phyloP scores from a whole-genome alignment of 1,284 basidiomycete genomes.

The Fereydounia khargensis region DNA sequence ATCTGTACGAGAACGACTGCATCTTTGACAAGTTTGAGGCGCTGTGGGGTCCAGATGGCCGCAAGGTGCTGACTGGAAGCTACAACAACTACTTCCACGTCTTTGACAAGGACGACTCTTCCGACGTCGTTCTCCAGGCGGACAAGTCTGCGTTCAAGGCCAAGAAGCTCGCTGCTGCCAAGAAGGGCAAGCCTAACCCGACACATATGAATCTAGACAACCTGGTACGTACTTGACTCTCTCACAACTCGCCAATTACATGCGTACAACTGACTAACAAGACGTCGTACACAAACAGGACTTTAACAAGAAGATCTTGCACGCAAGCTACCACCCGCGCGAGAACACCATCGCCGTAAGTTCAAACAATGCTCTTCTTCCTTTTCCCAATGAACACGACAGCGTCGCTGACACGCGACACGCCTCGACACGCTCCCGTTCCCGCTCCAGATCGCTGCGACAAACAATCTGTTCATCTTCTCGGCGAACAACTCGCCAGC shows the following conservation, averaged over 20 bases:
- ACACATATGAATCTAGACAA: slow-evolving; percentile 55
- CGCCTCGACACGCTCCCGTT: no score
- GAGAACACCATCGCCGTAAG: slow-evolving; percentile 79
- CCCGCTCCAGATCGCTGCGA: slow-evolving; percentile 58
- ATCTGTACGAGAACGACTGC: slow-evolving; percentile 99
- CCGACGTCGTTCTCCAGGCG: slow-evolving; percentile 91
- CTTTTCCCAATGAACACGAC: no score
- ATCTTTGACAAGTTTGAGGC: slow-evolving; percentile 97
- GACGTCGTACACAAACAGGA: slow-evolving; percentile 9
- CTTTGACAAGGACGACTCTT: slow-evolving; percentile 86
- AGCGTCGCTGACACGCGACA: no score
- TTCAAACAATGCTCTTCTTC: not conserved
- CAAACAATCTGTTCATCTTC: slow-evolving; percentile 61
- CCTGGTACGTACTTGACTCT: slow-evolving; percentile 12
- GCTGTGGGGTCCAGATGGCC: slow-evolving; percentile 53
- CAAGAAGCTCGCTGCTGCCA: slow-evolving; percentile 78
- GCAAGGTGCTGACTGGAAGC: slow-evolving; percentile 71
- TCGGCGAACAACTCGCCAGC: slow-evolving; percentile 61
- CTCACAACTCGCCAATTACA: not conserved
- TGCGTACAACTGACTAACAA: no score
- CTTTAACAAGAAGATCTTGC: slow-evolving; percentile 96
- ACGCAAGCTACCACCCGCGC: slow-evolving; percentile 85
- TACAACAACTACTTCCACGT: slow-evolving; percentile 99
- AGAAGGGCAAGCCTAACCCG: slow-evolving; percentile 69
- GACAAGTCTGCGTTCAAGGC: slow-evolving; percentile 99